Conservation (phyloP, 2,329 filamentous ascomycete genomes). For the Penicillium sp. region DNA sequence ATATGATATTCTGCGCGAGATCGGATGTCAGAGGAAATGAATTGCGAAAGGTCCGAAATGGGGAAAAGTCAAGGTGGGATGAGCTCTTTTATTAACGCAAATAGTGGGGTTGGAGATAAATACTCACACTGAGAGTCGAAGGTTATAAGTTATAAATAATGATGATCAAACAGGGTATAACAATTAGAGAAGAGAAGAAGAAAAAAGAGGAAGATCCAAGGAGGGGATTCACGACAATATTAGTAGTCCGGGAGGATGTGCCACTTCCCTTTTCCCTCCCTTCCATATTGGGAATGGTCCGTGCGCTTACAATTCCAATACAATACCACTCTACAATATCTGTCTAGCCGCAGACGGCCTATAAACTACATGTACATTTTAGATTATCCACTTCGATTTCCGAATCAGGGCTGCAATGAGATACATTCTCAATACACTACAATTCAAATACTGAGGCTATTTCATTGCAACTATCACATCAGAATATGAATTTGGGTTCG, state of each 20-base stretch:
- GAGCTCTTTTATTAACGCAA: background rate
- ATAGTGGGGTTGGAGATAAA: background rate
- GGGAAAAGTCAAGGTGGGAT: background rate
- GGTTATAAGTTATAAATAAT: background rate
- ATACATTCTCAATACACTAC: background rate
- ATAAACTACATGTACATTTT: background rate
- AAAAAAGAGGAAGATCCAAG: conserved; percentile 4
- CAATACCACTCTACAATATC: background rate
- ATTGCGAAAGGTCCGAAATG: background rate
- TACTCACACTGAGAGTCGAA: background rate
- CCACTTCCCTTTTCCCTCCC: background rate
- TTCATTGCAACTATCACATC: background rate
- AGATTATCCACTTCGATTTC: background rate
- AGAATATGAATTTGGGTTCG: conserved; percentile 23
- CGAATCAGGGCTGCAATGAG: background rate
- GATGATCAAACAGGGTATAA: conserved; percentile 1
- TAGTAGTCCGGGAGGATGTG: conserved; percentile 12
- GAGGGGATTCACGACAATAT: conserved; percentile 11
- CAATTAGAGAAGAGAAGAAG: background rate
- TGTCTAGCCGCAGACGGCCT: background rate
- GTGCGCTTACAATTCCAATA: background rate
- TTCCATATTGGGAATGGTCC: conserved; percentile 3
- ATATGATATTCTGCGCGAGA: background rate
- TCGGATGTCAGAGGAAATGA: background rate
- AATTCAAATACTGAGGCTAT: background rate